Base-by-base conservation (phyloP, 2,329 filamentous ascomycete genomes). In the Lecanicillium sp. region DNA sequence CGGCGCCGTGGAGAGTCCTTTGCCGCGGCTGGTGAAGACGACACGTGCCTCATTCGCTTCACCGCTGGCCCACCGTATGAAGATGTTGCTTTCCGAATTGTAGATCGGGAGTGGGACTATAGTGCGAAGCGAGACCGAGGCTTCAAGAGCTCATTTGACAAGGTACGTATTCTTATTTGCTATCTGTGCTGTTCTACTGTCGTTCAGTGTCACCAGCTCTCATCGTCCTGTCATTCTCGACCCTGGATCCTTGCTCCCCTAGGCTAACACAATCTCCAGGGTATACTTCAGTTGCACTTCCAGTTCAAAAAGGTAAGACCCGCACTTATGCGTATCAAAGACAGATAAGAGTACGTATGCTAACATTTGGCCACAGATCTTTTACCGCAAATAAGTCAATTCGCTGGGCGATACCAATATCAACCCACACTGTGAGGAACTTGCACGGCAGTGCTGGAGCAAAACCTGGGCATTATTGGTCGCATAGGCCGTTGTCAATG, bases 91-190 rank as follows among this genome's bases (percentile, higher is more conserved):
- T 98, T 98, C 57, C 79, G 90, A 29, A 96, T 98, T 49, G 89
- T 98, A 29, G 92, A 98, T 62, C 90, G 92, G 47, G 92, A 98
- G 63, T 98, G 92, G 92, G 92, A 98, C 61, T 98, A 96, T 59
- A 95, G 87, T 59, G 87, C 90, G 3, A 97, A 96, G 65, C 78
- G 83, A 52, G 92, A 98, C 53, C 77, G 92, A 43, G 94, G 92
- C 1, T 98, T 97, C 65, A 89, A 79, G 59, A 96, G 89, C 63
- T 94, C 85, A 46, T 98, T 97, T 61, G 92, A 98, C 64, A 96
- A 95, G 81, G 87, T 92, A 77, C 48, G 77, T 65, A 32, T 39
- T 36, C 39, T 38, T 44, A 40, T 13, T 12, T 36, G 12, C 18
- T 17, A 17, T 31, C 22, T 17, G 8, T 20, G 15, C 15, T 40